Conservation (phyloP, 2,329 filamentous ascomycete genomes). For the Xylariaceae sp. region DNA sequence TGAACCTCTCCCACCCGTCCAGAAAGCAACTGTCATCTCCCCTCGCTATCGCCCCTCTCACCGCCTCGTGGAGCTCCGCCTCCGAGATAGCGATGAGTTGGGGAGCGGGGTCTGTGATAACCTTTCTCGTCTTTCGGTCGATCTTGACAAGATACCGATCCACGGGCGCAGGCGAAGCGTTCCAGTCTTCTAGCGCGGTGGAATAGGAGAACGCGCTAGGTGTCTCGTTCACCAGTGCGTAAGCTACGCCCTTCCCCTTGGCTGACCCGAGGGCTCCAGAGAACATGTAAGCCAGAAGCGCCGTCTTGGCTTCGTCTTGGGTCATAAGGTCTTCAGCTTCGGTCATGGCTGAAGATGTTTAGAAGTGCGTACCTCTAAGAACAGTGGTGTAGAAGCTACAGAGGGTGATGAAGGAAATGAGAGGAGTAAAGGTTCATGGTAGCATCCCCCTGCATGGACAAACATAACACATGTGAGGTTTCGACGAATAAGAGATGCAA, state of each 20-base stretch:
- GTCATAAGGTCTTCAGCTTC: neutral
- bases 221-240: slow-evolving; percentile 12
- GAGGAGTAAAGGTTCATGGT: too few relatives aligned
- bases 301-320: slow-evolving; percentile 4
- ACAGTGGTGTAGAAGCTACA: too few relatives aligned
- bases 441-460: too few relatives aligned
- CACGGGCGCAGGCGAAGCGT: slow-evolving; percentile 9
- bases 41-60: slow-evolving; percentile 1
- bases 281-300: slow-evolving; percentile 10
- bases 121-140: slow-evolving; percentile 10
- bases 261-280: slow-evolving; percentile 17
- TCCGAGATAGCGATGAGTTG: slow-evolving; percentile 14
- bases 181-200: slow-evolving; percentile 15
- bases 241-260: slow-evolving; percentile 14
- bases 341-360: slow-evolving; percentile 1
- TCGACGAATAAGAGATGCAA: too few relatives aligned
- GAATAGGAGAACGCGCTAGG: slow-evolving; percentile 15
- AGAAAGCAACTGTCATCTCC: slow-evolving; percentile 1
- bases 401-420: too few relatives aligned
- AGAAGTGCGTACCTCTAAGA: too few relatives aligned
- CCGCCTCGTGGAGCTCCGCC: slow-evolving; percentile 1
- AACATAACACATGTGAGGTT: too few relatives aligned
- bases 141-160: slow-evolving; percentile 17
- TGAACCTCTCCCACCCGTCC: slow-evolving; percentile 2
- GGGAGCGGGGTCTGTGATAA: slow-evolving; percentile 14